Conservation (phyloP, 805 yeast genomes). For the Saturnispora hagleri region DNA sequence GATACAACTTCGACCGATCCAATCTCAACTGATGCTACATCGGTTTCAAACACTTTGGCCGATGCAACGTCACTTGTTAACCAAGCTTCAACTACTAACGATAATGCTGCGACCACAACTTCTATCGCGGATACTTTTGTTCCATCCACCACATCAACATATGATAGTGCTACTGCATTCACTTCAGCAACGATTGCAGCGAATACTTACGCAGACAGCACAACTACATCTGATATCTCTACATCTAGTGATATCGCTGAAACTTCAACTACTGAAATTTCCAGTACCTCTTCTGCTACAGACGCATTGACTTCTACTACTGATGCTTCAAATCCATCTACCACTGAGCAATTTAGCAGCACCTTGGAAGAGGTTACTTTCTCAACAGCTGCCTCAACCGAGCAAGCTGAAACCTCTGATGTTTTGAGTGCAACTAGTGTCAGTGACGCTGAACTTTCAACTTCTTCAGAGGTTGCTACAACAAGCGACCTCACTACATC, state of each 20-base stretch:
- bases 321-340: neutral
- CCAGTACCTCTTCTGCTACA: neutral
- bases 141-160: constrained; percentile 8
- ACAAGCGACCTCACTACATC: neutral
- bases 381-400: neutral
- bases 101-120: neutral
- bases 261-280: neutral
- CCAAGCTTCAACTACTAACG: neutral
- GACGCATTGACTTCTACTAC: neutral
- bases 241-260: neutral
- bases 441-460: neutral
- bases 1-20: neutral
- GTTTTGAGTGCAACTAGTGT: neutral
- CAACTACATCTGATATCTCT: neutral
- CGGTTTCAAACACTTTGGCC: too few relatives aligned
- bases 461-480: neutral
- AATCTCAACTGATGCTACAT: neutral
- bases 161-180: neutral
- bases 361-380: neutral
- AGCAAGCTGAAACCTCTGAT: neutral
- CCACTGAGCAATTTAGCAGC: neutral
- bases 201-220: neutral
- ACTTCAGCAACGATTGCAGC: neutral
- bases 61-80: constrained; percentile 2
- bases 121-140: neutral